Conservation (phyloP, 2,329 filamentous ascomycete genomes). For the Microsporum canis region DNA sequence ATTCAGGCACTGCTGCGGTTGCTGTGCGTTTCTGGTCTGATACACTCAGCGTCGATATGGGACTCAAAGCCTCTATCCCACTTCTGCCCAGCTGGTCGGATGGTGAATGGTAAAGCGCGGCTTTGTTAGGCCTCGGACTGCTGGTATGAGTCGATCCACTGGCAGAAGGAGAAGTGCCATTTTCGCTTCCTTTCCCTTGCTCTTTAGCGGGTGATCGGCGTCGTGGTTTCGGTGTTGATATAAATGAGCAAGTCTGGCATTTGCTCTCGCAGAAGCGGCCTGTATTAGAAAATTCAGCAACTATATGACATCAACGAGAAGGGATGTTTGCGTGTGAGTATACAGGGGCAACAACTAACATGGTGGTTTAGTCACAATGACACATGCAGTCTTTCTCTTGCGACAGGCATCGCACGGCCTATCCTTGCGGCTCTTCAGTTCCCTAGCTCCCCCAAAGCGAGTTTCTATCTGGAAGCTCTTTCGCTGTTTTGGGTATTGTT, state of each 20-base stretch:
- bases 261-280: slow-evolving; percentile 4
- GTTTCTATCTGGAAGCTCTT: slow-evolving; percentile 5
- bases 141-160: not conserved
- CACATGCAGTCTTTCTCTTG: slow-evolving; percentile 2
- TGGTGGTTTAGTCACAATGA: slow-evolving; percentile 4
- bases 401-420: slow-evolving; percentile 4
- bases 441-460: slow-evolving; percentile 3
- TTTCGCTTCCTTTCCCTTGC: not conserved
- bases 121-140: not conserved
- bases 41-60: slow-evolving; percentile 1
- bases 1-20: not conserved
- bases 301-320: not conserved
- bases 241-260: not conserved
- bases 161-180: not conserved
- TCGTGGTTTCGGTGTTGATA: not conserved
- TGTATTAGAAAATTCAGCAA: not conserved
- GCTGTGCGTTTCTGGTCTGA: not conserved
- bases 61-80: not conserved
- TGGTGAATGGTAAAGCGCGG: not conserved
- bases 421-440: slow-evolving; percentile 4
- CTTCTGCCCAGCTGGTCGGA: not conserved
- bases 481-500: not conserved
- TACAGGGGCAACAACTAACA: not conserved
- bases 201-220: not conserved
- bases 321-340: not conserved